These are phyloP conservation scores for Ogataea nakhonphanomensis DNA, from an alignment of 805 yeast genomes.

Conservation along the genomic window DNA sequence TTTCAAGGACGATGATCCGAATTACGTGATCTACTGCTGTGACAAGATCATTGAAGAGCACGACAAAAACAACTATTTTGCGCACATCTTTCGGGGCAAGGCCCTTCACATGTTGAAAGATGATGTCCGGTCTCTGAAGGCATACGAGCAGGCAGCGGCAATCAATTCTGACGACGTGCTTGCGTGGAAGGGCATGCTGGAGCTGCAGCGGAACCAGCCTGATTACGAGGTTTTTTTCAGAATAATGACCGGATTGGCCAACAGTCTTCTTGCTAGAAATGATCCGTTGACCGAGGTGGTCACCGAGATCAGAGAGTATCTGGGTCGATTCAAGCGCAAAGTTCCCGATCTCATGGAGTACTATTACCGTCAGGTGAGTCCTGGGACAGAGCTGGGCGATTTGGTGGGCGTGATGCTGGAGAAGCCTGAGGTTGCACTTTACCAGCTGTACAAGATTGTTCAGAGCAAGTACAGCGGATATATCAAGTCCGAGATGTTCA, in stretches of 20 bases:
- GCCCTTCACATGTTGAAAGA: constrained; percentile 48
- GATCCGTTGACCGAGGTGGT: constrained; percentile 46
- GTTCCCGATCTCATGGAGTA: constrained; percentile 39
- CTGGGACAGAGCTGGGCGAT: constrained; percentile 55
- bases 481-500: constrained; percentile 40
- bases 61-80: constrained; percentile 61
- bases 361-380: constrained; percentile 50
- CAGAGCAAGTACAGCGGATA: constrained; percentile 38
- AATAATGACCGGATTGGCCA: constrained; percentile 43
- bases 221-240: constrained; percentile 46
- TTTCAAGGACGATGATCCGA: constrained; percentile 55
- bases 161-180: constrained; percentile 48
- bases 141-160: constrained; percentile 48
- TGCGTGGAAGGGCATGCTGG: constrained; percentile 82
- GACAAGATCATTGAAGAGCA: constrained; percentile 49
- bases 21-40: constrained; percentile 54
- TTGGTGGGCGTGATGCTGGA: constrained; percentile 46
- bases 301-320: constrained; percentile 44
- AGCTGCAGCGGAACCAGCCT: constrained; percentile 37
- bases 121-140: constrained; percentile 36
- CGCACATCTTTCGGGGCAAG: constrained; percentile 70
- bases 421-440: constrained; percentile 43
- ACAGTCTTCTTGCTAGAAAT: constrained; percentile 40
- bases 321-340: constrained; percentile 27
- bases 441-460: constrained; percentile 40